Conservation (phyloP, 805 yeast species). For the Metschnikowia drakensbergensis region DNA sequence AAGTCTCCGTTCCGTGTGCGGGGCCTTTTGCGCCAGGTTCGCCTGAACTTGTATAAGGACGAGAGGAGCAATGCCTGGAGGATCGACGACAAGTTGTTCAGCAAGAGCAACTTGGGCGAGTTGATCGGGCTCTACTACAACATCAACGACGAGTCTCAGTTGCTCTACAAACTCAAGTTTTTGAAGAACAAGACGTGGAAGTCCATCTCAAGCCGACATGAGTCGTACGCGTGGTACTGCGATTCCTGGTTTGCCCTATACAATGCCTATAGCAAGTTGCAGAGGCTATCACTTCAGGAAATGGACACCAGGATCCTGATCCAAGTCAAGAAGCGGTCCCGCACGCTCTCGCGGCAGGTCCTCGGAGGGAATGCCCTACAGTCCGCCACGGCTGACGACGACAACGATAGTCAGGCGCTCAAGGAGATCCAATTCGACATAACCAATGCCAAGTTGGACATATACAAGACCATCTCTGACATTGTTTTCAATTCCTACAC, state of each 20-base stretch:
- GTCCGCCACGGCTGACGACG: conserved; percentile 14
- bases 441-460: conserved; percentile 36
- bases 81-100: conserved; percentile 27
- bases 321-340: conserved; percentile 58
- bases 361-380: conserved; percentile 22
- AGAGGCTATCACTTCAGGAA: conserved; percentile 44
- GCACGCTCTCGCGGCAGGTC: conserved; percentile 39
- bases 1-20: conserved; percentile 58
- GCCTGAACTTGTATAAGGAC: conserved; percentile 14
- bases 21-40: conserved; percentile 29
- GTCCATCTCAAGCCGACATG: conserved; percentile 49
- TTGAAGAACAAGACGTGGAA: conserved; percentile 34
- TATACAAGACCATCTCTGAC: conserved; percentile 38
- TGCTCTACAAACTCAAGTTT: conserved; percentile 53
- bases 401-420: conserved; percentile 22
- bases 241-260: conserved; percentile 58
- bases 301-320: conserved; percentile 53
- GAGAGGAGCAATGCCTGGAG: conserved; percentile 10
- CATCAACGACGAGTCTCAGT: conserved; percentile 57
- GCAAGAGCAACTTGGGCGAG: conserved; percentile 46
- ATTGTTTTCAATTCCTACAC: conserved; percentile 40
- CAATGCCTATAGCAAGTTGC: conserved; percentile 44
- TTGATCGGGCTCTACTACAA: conserved; percentile 58
- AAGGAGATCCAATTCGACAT: conserved; percentile 36
- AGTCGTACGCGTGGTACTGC: conserved; percentile 64